Evolutionary conservation across 2,329 filamentous ascomycete species (phyloP), one percentile per base, ranked within the genome.

Genomic region (Arthrobotrys sinensis): DNA sequence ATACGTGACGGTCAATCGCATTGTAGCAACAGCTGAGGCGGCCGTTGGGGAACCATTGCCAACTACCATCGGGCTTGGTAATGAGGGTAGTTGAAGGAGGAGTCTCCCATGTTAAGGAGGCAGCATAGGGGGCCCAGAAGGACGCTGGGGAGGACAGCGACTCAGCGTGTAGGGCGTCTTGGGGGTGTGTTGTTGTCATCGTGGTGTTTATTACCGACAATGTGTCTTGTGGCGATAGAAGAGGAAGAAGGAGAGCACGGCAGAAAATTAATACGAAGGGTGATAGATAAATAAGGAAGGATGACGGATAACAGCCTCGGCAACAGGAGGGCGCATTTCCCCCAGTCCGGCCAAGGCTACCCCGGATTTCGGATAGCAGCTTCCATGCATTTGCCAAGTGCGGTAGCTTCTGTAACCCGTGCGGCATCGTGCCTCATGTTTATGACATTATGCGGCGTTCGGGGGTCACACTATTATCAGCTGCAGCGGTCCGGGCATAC

Each of bases 1-100:
- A 85, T n/a, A 97, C 93, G 85, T 97, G 94, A 12, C 94, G 88
- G 84, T 97, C 94, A 12, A 97, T 86, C 83, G 93, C 96, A 84
- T 97, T 98, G 86, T 93, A 97, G 81, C 92, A 93, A 0, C 93
- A 97, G 45, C 92, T 96, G 81, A 98, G 92, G 85, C 96, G 90
- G 79, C 94, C 95, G 80, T 90, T 93, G 0, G 92, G 89, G 81
- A 97, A 97, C 95, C 95, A 98, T 80, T 90, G 89, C 94, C 94
- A 97, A 14, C 86, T 86, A n/a, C 87, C 85, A 70, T 90, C 90
- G 80, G 85, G 88, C 66, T 86, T 84, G 85, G 86, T 2, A 85
- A 85, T 60, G 21, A 96, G 87, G 0, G 89, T 88, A 0, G 87
- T 86, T 11, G 88, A 88, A 6, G 94, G 94, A 68, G 89, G 88